These are phyloP conservation scores for Coemansia sp. DNA, from an alignment of 192 early-diverging fungal species.

Conservation along the genomic window DNA sequence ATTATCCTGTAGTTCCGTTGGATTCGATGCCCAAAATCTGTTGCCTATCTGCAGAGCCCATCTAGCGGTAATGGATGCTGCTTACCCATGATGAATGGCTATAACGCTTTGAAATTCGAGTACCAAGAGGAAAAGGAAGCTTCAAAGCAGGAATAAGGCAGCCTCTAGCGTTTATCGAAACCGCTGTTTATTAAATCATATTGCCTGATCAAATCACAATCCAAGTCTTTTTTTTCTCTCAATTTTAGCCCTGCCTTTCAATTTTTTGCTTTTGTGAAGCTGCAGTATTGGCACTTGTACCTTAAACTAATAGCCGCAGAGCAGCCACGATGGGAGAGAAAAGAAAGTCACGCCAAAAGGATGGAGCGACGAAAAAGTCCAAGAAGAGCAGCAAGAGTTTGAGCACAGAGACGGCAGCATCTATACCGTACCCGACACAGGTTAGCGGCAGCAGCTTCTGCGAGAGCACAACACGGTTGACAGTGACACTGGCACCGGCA, in stretches of 20 bases:
- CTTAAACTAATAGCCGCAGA: background rate
- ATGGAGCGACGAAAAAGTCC: slow-evolving; percentile 26
- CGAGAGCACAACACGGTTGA: slow-evolving; percentile 37
- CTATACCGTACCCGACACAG: slow-evolving; percentile 36
- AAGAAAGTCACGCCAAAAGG: slow-evolving; percentile 38
- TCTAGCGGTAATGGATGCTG: slow-evolving; percentile 1
- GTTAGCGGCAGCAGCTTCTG: slow-evolving; percentile 39
- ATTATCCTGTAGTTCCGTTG: slow-evolving; percentile 5
- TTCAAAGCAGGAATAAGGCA: background rate
- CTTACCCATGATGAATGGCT: slow-evolving; percentile 12
- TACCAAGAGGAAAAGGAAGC: slow-evolving; percentile 10
- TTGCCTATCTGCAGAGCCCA: background rate
- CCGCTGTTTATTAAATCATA: background rate
- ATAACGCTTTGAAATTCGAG: slow-evolving; percentile 14
- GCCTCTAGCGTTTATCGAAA: slow-evolving; percentile 2
- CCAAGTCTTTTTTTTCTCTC: background rate
- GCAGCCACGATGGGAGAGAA: slow-evolving; percentile 42
- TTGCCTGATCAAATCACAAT: background rate
- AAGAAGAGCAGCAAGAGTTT: slow-evolving; percentile 20
- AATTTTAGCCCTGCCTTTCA: background rate
- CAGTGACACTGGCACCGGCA: slow-evolving; percentile 46
- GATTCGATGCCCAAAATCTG: slow-evolving; percentile 6
- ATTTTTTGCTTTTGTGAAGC: slow-evolving; percentile 2
- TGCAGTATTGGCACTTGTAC: background rate
- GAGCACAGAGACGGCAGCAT: background rate